Base-by-base conservation (phyloP, 805 yeast species). In the Pichia insulana region DNA sequence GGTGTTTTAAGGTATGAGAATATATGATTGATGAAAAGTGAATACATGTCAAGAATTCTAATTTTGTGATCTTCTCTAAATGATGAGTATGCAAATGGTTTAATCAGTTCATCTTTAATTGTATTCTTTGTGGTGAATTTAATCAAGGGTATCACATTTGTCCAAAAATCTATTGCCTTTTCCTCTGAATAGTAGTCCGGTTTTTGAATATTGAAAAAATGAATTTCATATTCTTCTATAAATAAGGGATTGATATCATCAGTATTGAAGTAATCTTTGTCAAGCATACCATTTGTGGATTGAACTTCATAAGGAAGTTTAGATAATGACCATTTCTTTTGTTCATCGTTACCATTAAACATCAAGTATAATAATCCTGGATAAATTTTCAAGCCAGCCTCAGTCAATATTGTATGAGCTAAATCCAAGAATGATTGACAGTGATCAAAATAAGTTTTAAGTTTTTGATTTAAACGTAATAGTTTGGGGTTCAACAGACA, bases 331-430 rank as follows among this genome's bases (percentile, higher is more conserved):
- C 83, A 80, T 1, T 52, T 46, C 28, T 66, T 62, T 49, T 75
- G 74, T 4, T 57, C 61, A 0, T 54, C 52, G 15, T 65, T 61
- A 1, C 84, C 87, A 42, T 74, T 78, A 43, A 77, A 74, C 44
- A 76, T 52, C 31, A 78, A 66, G 55, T 66, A 76, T 7, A 82
- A 56, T 7, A 71, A 42, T 2, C 83, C 84, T 0, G 88, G 78
- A 11, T 52, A 55, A 1, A 57, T 46, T 33, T 45, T 43, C 25
- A 47, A 52, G 13, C 61, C 52, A 19, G 63, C 52, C 15, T 48
- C 49, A 4, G 28, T 8, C 10, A 43, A 10, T 7, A 33, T 28
- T 4, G 39, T 39, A 33, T 51, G 49, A 8, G 49, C 46, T 4
- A 18, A 32, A 16, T 48, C 38, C n/a, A 47, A 36, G 15, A 50